Conservation (phyloP, 2,329 filamentous ascomycete genomes). For the Curvularia sp. region DNA sequence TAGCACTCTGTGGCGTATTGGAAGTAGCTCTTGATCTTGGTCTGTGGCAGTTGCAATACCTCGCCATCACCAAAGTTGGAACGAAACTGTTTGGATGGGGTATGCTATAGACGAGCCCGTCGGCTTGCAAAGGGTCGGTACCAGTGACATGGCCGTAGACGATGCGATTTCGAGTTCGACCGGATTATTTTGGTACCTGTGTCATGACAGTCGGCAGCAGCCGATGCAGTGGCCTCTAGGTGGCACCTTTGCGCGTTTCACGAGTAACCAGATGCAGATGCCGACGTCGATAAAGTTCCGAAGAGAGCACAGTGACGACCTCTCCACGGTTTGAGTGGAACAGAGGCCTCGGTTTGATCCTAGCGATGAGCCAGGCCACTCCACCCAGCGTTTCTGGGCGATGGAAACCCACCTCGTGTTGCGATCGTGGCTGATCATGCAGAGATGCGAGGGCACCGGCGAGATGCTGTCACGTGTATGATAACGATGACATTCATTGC, state of each 20-base stretch:
- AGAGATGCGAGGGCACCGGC: neutral
- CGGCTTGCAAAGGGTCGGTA: constrained; percentile 4
- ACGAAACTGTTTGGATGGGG: constrained; percentile 47
- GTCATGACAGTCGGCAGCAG: constrained; percentile 3
- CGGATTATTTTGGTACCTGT: constrained; percentile 1
- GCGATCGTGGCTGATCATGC: neutral
- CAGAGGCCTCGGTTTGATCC: constrained; percentile 3
- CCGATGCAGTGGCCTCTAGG: constrained; percentile 19
- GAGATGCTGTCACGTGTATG: neutral
- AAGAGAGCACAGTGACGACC: constrained; percentile 11
- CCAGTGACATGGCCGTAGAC: constrained; percentile 12
- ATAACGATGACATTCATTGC: neutral
- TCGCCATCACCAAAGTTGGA: constrained; percentile 39
- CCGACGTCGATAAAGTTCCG: constrained; percentile 13
- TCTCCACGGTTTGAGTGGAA: constrained; percentile 11
- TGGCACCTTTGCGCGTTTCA: constrained; percentile 19
- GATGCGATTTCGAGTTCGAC: neutral
- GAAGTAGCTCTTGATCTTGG: constrained; percentile 45
- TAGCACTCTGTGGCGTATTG: constrained; percentile 43
- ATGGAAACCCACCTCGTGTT: neutral
- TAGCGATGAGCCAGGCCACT: constrained; percentile 3
- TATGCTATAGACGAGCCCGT: constrained; percentile 29
- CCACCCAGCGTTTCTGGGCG: neutral
- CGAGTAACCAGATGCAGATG: constrained; percentile 14
- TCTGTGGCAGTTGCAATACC: constrained; percentile 46